Percentiles rank a stretch among this genome's conserved stretches.
These are phyloP conservation scores for Chrysosphaeria jannelii DNA, from an alignment of 2,329 filamentous ascomycete genomes.

Conservation along the genomic window DNA sequence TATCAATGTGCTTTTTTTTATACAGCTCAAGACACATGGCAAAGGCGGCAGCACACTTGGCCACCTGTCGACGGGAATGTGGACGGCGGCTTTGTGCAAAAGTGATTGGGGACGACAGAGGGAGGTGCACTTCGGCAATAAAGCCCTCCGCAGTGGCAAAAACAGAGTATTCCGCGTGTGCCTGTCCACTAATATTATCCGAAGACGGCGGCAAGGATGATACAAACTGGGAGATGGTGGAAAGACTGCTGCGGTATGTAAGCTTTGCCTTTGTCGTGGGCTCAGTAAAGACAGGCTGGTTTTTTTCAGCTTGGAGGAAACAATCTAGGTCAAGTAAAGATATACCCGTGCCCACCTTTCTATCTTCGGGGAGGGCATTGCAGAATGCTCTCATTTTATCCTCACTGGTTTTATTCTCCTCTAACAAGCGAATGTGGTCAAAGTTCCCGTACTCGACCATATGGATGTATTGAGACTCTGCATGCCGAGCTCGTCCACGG, in stretches of 20 bases:
- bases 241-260: conserved; percentile 44
- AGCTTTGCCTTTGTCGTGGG: conserved; percentile 42
- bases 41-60: conserved; percentile 75
- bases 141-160: conserved; percentile 20
- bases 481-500: conserved; percentile 53
- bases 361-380: conserved; percentile 38
- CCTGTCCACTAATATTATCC: conserved; percentile 8
- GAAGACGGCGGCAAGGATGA: conserved; percentile 26
- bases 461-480: conserved; percentile 50
- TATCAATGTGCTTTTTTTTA: conserved; percentile 35
- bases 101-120: conserved; percentile 43
- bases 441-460: conserved; percentile 50
- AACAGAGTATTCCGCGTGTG: conserved; percentile 28
- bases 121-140: conserved; percentile 50
- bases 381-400: conserved; percentile 46
- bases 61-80: conserved; percentile 39
- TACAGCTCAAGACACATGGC: conserved; percentile 45
- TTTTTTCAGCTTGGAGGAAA: conserved; percentile 18
- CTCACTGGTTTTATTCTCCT: conserved; percentile 29
- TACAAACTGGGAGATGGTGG: conserved; percentile 42
- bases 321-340: conserved; percentile 23
- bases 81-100: too few relatives aligned
- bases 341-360: conserved; percentile 30
- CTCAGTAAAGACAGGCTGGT: conserved; percentile 25
- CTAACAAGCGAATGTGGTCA: conserved; percentile 23